Conservation (phyloP, 2,329 filamentous ascomycete genomes). For the Fusarium armeniacum region DNA sequence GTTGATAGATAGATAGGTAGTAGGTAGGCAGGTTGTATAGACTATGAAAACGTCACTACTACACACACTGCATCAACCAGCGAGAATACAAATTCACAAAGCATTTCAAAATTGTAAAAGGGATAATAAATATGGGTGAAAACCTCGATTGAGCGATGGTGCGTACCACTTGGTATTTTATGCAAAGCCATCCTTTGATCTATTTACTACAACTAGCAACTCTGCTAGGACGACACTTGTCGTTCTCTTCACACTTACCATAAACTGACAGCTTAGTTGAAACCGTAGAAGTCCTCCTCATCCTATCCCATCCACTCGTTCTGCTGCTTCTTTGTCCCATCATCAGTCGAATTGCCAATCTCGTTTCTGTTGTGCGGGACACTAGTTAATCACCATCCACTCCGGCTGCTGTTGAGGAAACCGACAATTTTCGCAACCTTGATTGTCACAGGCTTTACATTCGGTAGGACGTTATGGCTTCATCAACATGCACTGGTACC, state of each 20-base stretch:
- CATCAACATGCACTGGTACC: conserved; percentile 45
- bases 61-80: too few species aligned
- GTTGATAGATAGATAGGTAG: too few species aligned
- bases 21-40: too few species aligned
- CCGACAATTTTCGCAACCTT: too few species aligned
- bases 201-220: not conserved
- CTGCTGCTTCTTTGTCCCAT: too few species aligned
- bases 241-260: not conserved
- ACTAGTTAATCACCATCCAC: not conserved
- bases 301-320: too few species aligned
- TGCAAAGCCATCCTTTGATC: not conserved
- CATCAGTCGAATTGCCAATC: not conserved
- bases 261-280: not conserved
- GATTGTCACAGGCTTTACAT: too few species aligned
- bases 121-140: not conserved
- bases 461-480: not conserved
- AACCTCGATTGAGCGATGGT: not conserved
- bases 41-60: too few species aligned
- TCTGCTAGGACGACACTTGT: not conserved
- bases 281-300: not conserved
- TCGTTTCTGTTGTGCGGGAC: not conserved
- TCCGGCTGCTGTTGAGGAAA: too few species aligned
- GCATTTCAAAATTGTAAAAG: too few species aligned
- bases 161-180: not conserved
- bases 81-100: too few species aligned